phyloP scores from a whole-genome alignment of 768 basidiomycete genomes.

The Tylopilus rubrobrunneus region DNA sequence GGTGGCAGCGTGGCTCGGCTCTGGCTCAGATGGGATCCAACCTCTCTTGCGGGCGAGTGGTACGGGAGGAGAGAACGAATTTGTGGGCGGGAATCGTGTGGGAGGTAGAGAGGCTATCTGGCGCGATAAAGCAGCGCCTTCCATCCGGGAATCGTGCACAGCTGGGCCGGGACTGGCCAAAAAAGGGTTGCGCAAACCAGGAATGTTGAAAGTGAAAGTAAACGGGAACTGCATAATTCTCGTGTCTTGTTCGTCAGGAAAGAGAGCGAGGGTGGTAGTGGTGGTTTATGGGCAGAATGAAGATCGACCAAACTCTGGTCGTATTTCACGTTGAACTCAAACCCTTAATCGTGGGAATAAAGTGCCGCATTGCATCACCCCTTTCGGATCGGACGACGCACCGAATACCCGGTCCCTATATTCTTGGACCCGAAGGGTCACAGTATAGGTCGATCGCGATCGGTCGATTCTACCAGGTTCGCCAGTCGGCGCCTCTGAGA shows the following conservation, averaged over 20 bases:
- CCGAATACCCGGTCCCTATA: no score
- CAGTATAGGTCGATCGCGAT: no score
- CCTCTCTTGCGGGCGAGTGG: conserved; percentile 57
- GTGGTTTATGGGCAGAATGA: neutral
- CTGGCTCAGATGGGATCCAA: conserved; percentile 64
- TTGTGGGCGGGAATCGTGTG: conserved; percentile 11
- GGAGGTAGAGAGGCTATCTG: conserved; percentile 17
- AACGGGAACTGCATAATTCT: conserved; percentile 58
- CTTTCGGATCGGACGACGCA: no score
- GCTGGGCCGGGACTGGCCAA: conserved; percentile 25
- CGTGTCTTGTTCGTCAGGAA: conserved; percentile 25
- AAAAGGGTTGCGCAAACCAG: conserved; percentile 69
- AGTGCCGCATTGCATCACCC: neutral
- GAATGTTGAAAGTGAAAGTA: conserved; percentile 64
- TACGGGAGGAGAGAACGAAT: conserved; percentile 33
- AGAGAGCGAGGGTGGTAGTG: neutral
- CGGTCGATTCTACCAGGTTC: no score
- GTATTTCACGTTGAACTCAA: neutral
- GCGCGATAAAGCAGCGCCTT: conserved; percentile 25
- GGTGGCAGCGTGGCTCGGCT: conserved; percentile 50
- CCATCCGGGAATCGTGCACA: conserved; percentile 20
- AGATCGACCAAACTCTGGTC: neutral
- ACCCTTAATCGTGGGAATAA: conserved; percentile 5
- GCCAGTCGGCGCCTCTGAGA: no score
- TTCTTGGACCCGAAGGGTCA: no score